Evolutionary conservation across 495 filamentous ascomycete species (phyloP).

Genomic region (Barbatosphaeria neglecta): DNA sequence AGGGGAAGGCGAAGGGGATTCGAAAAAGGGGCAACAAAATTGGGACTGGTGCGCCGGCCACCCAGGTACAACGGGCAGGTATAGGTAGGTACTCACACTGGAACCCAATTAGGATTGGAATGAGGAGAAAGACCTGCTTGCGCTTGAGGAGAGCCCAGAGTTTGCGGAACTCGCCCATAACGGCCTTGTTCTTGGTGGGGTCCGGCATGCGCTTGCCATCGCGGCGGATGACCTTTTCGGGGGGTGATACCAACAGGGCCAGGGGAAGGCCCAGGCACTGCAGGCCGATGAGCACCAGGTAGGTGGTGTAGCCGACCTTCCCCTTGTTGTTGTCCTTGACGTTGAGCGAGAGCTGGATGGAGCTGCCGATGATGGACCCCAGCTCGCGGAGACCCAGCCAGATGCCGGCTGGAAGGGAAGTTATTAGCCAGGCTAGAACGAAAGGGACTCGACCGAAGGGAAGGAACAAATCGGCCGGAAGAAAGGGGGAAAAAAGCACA

Average conservation of each 20-base stretch:
- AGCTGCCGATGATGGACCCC: conserved; percentile 42
- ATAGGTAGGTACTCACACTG: too few species aligned
- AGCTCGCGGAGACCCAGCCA: conserved; percentile 48
- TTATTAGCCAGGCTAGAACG: too few species aligned
- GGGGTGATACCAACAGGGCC: conserved; percentile 38
- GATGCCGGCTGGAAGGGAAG: conserved; percentile 26
- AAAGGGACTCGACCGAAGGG: too few species aligned
- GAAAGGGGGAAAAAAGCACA: not conserved
- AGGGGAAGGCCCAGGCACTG: conserved; percentile 42
- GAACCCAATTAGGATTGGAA: conserved; percentile 43
- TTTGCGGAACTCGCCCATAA: conserved; percentile 32
- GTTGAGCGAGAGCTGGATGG: conserved; percentile 47
- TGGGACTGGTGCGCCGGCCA: too few species aligned
- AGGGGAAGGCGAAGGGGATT: too few species aligned
- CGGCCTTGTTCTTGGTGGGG: conserved; percentile 28
- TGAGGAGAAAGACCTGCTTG: conserved; percentile 38
- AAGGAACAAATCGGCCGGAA: too few species aligned
- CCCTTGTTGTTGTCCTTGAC: conserved; percentile 30
- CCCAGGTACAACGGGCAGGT: too few species aligned
- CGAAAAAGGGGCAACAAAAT: too few species aligned
- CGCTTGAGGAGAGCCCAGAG: conserved; percentile 33
- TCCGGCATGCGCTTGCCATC: conserved; percentile 32
- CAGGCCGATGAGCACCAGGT: conserved; percentile 41
- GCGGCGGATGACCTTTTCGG: conserved; percentile 40
- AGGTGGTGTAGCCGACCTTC: conserved; percentile 43